phyloP scores from a whole-genome alignment of 2,329 filamentous ascomycete genomes.

The Fusarium citri region DNA sequence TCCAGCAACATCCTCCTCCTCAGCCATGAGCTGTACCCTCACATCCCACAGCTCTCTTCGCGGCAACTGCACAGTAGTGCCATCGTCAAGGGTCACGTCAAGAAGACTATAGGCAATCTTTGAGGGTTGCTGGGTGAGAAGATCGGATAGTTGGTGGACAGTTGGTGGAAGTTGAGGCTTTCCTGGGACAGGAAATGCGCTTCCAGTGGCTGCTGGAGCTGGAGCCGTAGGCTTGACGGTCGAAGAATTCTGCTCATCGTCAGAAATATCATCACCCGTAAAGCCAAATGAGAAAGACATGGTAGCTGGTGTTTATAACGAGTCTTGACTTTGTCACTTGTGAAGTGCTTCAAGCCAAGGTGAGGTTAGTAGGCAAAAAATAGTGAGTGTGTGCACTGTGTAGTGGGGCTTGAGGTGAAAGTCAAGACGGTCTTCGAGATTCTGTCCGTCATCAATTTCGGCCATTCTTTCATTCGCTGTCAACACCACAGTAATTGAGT shows the following conservation, averaged over 20 bases:
- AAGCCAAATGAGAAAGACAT: slow-evolving; percentile 72
- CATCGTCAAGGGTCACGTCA: slow-evolving; percentile 67
- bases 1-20: slow-evolving; percentile 63
- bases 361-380: slow-evolving; percentile 28
- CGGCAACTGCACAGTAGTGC: slow-evolving; percentile 67
- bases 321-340: background rate
- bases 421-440: slow-evolving; percentile 35
- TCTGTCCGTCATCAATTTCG: slow-evolving; percentile 21
- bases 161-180: slow-evolving; percentile 68
- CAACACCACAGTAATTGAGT: background rate
- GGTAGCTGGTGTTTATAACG: slow-evolving; percentile 4
- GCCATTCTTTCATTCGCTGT: background rate
- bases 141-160: slow-evolving; percentile 61
- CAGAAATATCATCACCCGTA: slow-evolving; percentile 71
- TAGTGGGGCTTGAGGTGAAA: slow-evolving; percentile 36
- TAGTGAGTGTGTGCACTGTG: slow-evolving; percentile 45
- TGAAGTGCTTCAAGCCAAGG: background rate
- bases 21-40: slow-evolving; percentile 82
- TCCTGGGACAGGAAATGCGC: slow-evolving; percentile 71
- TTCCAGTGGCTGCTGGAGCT: slow-evolving; percentile 40
- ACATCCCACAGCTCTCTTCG: slow-evolving; percentile 86
- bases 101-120: slow-evolving; percentile 78
- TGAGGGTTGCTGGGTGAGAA: slow-evolving; percentile 73
- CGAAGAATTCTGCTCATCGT: slow-evolving; percentile 50
- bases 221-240: slow-evolving; percentile 36